Evolutionary conservation across 352 stramenopile genomes (phyloP).

Genomic region (Globisporangium okanoganense): DNA sequence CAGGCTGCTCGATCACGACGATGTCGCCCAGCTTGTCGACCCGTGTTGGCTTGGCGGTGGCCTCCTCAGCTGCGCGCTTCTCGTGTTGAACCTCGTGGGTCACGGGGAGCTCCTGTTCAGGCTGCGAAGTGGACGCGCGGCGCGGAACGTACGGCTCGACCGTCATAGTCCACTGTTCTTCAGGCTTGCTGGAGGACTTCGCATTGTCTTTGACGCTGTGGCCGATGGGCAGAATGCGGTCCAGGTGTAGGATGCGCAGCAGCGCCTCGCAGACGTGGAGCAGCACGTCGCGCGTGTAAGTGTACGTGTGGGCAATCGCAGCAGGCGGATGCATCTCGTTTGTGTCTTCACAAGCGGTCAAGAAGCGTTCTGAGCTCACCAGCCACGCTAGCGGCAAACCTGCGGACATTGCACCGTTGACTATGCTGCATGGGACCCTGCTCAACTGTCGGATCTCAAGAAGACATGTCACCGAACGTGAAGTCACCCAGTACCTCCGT

Average conservation of each 20-base stretch:
- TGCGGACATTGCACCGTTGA: not conserved
- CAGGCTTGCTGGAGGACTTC: not conserved
- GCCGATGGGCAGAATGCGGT: not conserved
- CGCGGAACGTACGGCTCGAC: not conserved
- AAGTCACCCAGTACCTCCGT: no score
- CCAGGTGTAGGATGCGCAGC: conserved; percentile 21
- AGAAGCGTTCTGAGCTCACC: not conserved
- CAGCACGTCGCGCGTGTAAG: conserved; percentile 7
- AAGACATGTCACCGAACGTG: no score
- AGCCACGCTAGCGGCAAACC: not conserved
- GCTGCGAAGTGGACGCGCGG: not conserved
- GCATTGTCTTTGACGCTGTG: conserved; percentile 2
- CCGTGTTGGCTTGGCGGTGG: not conserved
- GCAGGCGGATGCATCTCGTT: not conserved
- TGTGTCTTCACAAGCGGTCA: not conserved
- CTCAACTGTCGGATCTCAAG: not conserved
- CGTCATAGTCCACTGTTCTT: conserved; percentile 17
- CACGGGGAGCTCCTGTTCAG: not conserved
- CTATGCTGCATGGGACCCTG: not conserved
- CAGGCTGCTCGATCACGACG: not conserved
- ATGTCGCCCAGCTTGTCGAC: not conserved
- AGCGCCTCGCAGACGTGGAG: conserved; percentile 12
- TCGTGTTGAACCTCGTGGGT: not conserved
- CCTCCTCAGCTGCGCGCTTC: not conserved
- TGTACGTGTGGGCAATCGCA: conserved; percentile 3